These are phyloP conservation scores for Neurospora sp. DNA, from an alignment of 495 filamentous ascomycete species.

Conservation along the genomic window DNA sequence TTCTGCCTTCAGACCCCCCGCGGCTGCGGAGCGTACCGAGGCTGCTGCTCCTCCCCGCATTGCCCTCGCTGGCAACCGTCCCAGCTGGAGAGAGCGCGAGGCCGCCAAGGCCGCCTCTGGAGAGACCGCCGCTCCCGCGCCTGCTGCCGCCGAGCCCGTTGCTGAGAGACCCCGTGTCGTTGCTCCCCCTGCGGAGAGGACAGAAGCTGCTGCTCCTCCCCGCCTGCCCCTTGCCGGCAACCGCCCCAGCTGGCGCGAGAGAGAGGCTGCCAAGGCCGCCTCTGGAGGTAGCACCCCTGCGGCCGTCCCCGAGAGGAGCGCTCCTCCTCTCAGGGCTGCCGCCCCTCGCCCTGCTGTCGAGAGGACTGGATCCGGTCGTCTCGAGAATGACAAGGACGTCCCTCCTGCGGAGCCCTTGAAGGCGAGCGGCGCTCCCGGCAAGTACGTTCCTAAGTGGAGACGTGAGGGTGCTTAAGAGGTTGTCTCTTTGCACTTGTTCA, in stretches of 20 bases:
- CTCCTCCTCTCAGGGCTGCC: slow-evolving; percentile 14
- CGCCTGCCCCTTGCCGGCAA: slow-evolving; percentile 43
- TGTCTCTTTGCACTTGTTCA: slow-evolving; percentile 8
- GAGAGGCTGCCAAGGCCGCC: slow-evolving; percentile 53
- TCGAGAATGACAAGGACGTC: slow-evolving; percentile 12
- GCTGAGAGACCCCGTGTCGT: too few species aligned
- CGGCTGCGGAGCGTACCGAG: slow-evolving; percentile 27
- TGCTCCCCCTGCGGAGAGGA: slow-evolving; percentile 18
- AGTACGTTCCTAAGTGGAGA: slow-evolving; percentile 33
- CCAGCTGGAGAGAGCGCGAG: slow-evolving; percentile 39
- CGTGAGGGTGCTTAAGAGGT: slow-evolving; percentile 11
- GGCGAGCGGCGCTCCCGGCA: slow-evolving; percentile 33
- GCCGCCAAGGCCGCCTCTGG: slow-evolving; percentile 12
- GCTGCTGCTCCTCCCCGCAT: slow-evolving; percentile 21
- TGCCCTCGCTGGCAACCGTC: slow-evolving; percentile 21
- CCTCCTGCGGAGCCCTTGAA: slow-evolving; percentile 29
- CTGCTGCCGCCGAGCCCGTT: too few species aligned
- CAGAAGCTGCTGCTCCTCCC: slow-evolving; percentile 24
- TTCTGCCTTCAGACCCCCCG: slow-evolving; percentile 23
- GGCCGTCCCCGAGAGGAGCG: slow-evolving; percentile 11
- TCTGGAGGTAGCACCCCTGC: slow-evolving; percentile 6
- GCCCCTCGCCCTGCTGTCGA: slow-evolving; percentile 20
- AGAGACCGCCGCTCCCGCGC: too few species aligned
- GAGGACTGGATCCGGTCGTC: slow-evolving; percentile 20
- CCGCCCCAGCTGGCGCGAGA: slow-evolving; percentile 75